A percentile compares a stretch with the other conserved stretches of the same genome.
Conservation (phyloP, 257 asterid genomes). For the Solanum dulcamara region DNA sequence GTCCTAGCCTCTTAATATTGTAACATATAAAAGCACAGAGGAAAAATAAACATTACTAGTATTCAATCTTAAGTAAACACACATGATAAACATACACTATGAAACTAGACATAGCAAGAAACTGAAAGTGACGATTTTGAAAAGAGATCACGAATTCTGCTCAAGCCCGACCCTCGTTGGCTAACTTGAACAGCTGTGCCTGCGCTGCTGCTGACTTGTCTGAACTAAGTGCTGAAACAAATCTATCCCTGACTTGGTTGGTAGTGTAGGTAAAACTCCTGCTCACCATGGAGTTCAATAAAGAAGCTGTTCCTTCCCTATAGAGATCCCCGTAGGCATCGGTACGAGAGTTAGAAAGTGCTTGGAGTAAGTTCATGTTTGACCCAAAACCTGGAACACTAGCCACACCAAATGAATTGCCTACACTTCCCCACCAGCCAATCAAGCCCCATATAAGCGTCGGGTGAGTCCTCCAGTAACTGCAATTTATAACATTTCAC, state of each 20-base stretch:
- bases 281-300: constrained; percentile 12
- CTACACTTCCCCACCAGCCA: constrained; percentile 28
- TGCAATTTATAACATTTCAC: constrained; percentile 1
- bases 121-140: not conserved
- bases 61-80: not conserved
- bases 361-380: constrained; percentile 9
- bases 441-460: constrained; percentile 24
- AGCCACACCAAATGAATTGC: constrained; percentile 15
- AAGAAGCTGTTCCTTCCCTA: constrained; percentile 19
- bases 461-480: constrained; percentile 40
- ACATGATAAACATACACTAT: not conserved
- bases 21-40: not conserved
- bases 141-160: not conserved
- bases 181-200: constrained; percentile 11
- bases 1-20: not conserved
- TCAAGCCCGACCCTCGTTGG: constrained; percentile 13
- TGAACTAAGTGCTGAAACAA: constrained; percentile 6
- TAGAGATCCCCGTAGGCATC: constrained; percentile 13
- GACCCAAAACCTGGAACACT: constrained; percentile 1
- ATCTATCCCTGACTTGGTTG: constrained; percentile 11
- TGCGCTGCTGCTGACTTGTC: constrained; percentile 12
- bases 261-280: constrained; percentile 6
- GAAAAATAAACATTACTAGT: not conserved
- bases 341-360: constrained; percentile 7
- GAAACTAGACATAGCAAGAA: not conserved